Evolutionary conservation across 2,329 filamentous ascomycete species (phyloP).

Genomic region (Lomentospora prolificans): DNA sequence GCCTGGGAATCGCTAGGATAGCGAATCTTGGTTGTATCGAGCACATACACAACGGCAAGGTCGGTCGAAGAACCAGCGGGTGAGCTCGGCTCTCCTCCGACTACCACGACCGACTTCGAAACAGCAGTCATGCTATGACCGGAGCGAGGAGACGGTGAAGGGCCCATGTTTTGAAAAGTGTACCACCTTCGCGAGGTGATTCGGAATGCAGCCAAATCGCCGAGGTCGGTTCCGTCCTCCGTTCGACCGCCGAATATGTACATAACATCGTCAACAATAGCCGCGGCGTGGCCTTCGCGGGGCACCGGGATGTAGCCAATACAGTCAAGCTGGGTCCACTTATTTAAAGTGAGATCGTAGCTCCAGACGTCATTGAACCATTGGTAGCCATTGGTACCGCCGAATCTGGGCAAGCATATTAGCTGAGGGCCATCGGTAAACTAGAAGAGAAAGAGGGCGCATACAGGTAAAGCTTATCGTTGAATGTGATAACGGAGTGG

Average conservation of each 20-base stretch:
- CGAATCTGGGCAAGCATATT: conserved; percentile 53
- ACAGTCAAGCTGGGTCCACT: conserved; percentile 84
- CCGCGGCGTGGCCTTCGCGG: conserved; percentile 87
- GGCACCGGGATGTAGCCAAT: conserved; percentile 95
- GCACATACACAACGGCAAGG: conserved; percentile 77
- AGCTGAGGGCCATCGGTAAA: neutral
- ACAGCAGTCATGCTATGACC: conserved; percentile 97
- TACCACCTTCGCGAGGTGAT: conserved; percentile 85
- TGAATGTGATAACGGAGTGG: conserved; percentile 82
- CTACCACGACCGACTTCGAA: conserved; percentile 82
- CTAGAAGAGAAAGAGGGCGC: conserved; percentile 22
- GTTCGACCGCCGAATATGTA: conserved; percentile 96
- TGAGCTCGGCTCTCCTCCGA: conserved; percentile 90
- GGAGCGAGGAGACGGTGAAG: conserved; percentile 83
- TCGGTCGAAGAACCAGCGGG: conserved; percentile 72
- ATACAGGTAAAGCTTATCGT: conserved; percentile 89
- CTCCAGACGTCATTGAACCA: conserved; percentile 99
- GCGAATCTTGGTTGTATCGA: conserved; percentile 92
- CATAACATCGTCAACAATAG: conserved; percentile 95
- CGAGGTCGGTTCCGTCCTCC: conserved; percentile 84
- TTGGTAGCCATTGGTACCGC: conserved; percentile 86
- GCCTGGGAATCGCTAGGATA: conserved; percentile 71
- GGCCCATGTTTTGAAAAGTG: conserved; percentile 99
- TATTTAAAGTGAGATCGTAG: conserved; percentile 74
- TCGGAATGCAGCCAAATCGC: conserved; percentile 75